These are phyloP conservation scores for Crithidia thermophila DNA, from an alignment of 208 protist genomes.

Conservation along the genomic window DNA sequence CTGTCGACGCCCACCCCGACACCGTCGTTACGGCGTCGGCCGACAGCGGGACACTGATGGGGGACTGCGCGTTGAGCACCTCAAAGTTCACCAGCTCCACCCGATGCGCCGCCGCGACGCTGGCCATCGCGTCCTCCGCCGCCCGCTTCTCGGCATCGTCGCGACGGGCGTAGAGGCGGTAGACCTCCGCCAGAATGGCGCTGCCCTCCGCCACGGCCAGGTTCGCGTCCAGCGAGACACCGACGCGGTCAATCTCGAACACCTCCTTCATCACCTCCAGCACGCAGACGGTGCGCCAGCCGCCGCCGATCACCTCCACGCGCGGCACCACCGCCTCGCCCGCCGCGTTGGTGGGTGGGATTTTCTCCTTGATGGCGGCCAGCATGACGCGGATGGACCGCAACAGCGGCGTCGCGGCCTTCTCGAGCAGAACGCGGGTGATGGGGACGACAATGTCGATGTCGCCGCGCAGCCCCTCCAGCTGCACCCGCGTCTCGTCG, in stretches of 20 bases:
- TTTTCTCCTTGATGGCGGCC: constrained; percentile 25
- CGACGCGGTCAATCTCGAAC: constrained; percentile 43
- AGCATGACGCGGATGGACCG: constrained; percentile 44
- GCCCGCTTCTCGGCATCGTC: constrained; percentile 18
- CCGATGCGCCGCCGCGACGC: constrained; percentile 32
- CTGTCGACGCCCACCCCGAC: constrained; percentile 31
- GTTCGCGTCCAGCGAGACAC: constrained; percentile 66
- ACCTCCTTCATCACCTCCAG: constrained; percentile 45
- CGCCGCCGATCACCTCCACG: constrained; percentile 76
- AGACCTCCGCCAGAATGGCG: constrained; percentile 54
- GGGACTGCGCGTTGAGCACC: constrained; percentile 18
- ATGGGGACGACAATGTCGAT: constrained; percentile 51
- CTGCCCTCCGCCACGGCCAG: constrained; percentile 67
- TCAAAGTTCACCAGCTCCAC: constrained; percentile 47
- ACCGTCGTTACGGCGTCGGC: constrained; percentile 29
- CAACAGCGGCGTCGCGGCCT: constrained; percentile 35
- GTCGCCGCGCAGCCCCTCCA: constrained; percentile 57
- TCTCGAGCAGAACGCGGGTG: constrained; percentile 38
- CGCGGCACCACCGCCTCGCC: constrained; percentile 24
- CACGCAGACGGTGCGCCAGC: constrained; percentile 70
- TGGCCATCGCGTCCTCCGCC: neutral
- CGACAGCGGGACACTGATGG: constrained; percentile 28
- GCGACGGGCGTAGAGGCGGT: neutral
- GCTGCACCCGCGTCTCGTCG: constrained; percentile 48
- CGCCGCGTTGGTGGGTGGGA: neutral